Evolutionary conservation across 2,329 filamentous ascomycete genomes (phyloP).

Genomic region (Drechslerella coelobrocha): DNA sequence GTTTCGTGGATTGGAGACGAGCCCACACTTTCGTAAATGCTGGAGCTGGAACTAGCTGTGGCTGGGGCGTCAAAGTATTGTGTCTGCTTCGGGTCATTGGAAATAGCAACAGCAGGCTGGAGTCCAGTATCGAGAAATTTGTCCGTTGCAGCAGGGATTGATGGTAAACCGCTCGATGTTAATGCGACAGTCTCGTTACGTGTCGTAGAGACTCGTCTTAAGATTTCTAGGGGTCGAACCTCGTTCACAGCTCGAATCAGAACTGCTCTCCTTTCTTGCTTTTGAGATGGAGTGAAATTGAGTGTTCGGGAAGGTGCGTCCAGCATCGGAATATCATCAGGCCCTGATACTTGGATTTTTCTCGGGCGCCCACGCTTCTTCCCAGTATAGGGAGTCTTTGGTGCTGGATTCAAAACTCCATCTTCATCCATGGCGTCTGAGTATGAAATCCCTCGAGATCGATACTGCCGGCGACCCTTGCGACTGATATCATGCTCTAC

Average conservation of each 20-base stretch:
- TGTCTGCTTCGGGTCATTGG: background rate
- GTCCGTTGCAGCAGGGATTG: too few species aligned
- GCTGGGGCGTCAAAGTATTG: background rate
- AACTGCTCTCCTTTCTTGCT: too few species aligned
- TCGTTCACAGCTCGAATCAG: too few species aligned
- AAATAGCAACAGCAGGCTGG: background rate
- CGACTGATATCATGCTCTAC: background rate
- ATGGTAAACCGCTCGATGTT: too few species aligned
- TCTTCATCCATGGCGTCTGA: slow-evolving; percentile 4
- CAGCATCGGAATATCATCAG: slow-evolving; percentile 2
- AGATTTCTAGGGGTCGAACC: too few species aligned
- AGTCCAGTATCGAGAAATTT: too few species aligned
- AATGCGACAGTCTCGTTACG: too few species aligned
- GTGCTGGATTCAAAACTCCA: background rate
- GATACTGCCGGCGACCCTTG: background rate
- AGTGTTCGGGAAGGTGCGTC: background rate
- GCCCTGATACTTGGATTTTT: slow-evolving; percentile 3
- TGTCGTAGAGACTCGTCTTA: too few species aligned
- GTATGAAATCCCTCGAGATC: background rate
- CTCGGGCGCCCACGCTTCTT: slow-evolving; percentile 37
- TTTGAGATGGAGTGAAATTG: too few species aligned
- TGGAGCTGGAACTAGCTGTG: slow-evolving; percentile 14
- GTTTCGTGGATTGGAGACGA: slow-evolving; percentile 5
- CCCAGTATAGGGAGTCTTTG: slow-evolving; percentile 25
- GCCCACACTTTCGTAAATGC: slow-evolving; percentile 11